Evolutionary conservation across 768 basidiomycete species (phyloP).

Genomic region (Neoboletus brunneissimus): DNA sequence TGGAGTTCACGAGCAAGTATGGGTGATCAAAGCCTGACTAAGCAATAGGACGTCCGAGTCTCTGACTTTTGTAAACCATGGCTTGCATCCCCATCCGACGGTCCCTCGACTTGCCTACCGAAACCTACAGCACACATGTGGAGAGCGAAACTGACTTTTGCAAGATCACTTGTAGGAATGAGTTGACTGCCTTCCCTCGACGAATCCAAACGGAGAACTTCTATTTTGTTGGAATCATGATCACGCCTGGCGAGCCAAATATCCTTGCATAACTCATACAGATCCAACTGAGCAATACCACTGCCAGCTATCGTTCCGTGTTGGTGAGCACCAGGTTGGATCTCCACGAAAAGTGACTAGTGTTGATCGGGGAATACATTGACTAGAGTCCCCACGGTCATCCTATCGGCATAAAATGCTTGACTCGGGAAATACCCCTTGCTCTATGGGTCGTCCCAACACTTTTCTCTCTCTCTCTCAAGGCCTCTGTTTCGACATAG

Average conservation of each 20-base stretch:
- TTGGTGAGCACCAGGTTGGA: not conserved
- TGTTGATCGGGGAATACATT: not conserved
- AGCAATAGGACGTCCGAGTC: no score
- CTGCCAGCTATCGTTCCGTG: not conserved
- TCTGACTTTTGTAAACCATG: no score
- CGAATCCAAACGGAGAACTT: no score
- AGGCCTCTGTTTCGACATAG: not conserved
- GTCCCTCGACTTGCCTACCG: no score
- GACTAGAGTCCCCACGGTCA: not conserved
- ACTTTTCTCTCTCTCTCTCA: not conserved
- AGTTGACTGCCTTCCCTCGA: no score
- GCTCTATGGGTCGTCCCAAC: not conserved
- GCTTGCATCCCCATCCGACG: no score
- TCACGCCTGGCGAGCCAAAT: no score
- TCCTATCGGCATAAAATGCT: not conserved
- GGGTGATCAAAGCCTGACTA: not conserved
- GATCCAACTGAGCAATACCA: not conserved
- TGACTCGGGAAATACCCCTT: not conserved
- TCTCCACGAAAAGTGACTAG: not conserved
- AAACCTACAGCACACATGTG: not conserved
- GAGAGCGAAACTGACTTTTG: no score
- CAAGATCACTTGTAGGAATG: no score
- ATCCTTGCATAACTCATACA: no score
- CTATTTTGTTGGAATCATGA: no score
- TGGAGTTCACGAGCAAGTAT: not conserved